These are phyloP conservation scores for Waltergamsia citrina DNA, from an alignment of 2,329 filamentous ascomycete genomes.

Conservation along the genomic window DNA sequence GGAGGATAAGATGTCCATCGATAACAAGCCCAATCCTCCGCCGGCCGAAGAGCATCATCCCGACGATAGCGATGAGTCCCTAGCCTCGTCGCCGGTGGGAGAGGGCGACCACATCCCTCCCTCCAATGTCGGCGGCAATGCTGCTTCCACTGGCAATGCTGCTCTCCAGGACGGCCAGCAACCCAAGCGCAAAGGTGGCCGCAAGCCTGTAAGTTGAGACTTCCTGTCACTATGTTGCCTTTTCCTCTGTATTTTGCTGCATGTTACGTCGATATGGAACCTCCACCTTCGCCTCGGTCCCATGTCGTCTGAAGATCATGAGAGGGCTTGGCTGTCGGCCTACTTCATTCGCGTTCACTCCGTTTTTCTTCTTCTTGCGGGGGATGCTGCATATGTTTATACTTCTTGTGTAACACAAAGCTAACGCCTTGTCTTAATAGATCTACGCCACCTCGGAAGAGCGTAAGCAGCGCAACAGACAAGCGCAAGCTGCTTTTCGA, in stretches of 20 bases:
- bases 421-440: conserved; percentile 33
- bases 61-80: conserved; percentile 51
- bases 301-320: no score
- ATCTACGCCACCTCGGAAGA: conserved; percentile 99
- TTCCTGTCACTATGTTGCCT: no score
- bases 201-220: conserved; percentile 75
- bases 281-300: no score
- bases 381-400: not conserved
- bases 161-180: conserved; percentile 45
- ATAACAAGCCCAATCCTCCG: conserved; percentile 38
- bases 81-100: conserved; percentile 41
- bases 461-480: conserved; percentile 92
- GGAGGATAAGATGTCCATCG: conserved; percentile 60
- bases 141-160: conserved; percentile 11
- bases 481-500: conserved; percentile 94
- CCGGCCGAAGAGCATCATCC: conserved; percentile 25
- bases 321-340: no score
- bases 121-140: conserved; percentile 16
- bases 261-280: no score
- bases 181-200: conserved; percentile 93
- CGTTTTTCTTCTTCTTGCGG: not conserved
- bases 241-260: no score
- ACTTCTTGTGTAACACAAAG: conserved; percentile 4
- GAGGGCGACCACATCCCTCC: conserved; percentile 39
- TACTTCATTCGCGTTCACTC: not conserved